Evolutionary conservation across 2,329 filamentous ascomycete species (phyloP).

Genomic region (Cladophialophora carrionii): DNA sequence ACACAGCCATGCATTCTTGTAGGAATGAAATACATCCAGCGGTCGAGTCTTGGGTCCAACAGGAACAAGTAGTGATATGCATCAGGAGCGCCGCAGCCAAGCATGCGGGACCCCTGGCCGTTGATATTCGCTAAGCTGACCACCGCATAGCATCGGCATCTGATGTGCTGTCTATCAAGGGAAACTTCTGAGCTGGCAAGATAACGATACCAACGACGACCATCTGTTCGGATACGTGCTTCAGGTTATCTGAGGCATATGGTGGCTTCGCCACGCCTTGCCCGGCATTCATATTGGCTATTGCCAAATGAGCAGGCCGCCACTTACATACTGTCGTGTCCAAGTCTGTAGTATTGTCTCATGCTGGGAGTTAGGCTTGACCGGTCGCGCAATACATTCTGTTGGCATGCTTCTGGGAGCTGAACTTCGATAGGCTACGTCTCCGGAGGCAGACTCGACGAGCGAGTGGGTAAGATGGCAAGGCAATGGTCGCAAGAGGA

Average conservation of each 20-base stretch:
- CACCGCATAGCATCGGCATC: conserved; percentile 1
- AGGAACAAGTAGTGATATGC: conserved; percentile 11
- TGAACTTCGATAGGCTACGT: not conserved
- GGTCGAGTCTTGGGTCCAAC: not conserved
- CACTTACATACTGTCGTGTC: not conserved
- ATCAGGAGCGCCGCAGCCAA: not conserved
- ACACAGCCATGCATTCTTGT: not conserved
- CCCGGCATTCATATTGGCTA: not conserved
- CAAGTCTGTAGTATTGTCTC: not conserved
- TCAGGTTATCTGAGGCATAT: not conserved
- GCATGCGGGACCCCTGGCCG: conserved; percentile 7
- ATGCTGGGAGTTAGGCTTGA: not conserved
- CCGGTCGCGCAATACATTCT: not conserved
- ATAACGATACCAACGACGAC: not conserved
- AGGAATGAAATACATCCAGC: not conserved
- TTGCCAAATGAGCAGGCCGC: not conserved
- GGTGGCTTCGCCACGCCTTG: not conserved
- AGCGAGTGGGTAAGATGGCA: not conserved
- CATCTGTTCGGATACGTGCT: not conserved
- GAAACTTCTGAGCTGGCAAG: conserved; percentile 12
- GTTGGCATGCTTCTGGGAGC: too few relatives aligned
- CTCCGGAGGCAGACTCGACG: not conserved
- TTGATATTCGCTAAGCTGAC: conserved; percentile 6
- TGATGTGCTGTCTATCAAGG: conserved; percentile 4
- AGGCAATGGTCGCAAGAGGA: not conserved